Evolutionary conservation across 495 filamentous ascomycete genomes (phyloP), one percentile per base, ranked within the genome.

Genomic region (Neurospora discreta): DNA sequence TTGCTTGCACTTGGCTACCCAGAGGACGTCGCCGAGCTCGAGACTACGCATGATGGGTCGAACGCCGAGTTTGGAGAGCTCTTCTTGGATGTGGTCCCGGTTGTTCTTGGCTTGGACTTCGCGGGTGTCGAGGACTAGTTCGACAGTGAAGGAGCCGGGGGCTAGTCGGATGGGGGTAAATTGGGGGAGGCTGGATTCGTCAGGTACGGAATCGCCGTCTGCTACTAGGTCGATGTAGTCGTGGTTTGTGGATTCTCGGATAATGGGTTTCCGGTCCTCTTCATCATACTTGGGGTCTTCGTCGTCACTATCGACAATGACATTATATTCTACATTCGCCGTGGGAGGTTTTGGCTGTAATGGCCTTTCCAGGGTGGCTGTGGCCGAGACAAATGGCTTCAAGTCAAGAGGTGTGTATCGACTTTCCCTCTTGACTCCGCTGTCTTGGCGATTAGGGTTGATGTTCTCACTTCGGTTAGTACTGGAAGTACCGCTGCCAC

Each of bases 41-140:
- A 95, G 84, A 13, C 87, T 80, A 18, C 91, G 86, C 68, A 92
- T 88, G 23, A 91, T 87, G 0, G 89, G 87, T 16, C 78, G 85
- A 36, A 92, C 85, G 16, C 90, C 91, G 69, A 86, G 87, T 71
- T 90, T 88, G n/a, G 79, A 77, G 23, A 96, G 87, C 74, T 93
- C 87, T 60, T 90, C 87, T 73, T 89, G 85, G 75, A 96, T 90
- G 77, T 95, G 94, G 75, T 92, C 90, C 68, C 93, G 84, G 78
- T 95, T 92, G 58, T 86, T 87, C 73, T 88, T 90, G n/a, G 91
- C 85, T 65, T 91, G 88, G 39, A 94, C 85, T 84, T 96, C 93
- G 30, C 93, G 92, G 33, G 84, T 87, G 76, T 96, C 93, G 11
- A 96, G 83, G 23, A 95, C 81, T 3, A 96, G 82, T 42, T 92